Evolutionary conservation across 805 yeast genomes (phyloP).

Genomic region (Ogataea polymorpha): DNA sequence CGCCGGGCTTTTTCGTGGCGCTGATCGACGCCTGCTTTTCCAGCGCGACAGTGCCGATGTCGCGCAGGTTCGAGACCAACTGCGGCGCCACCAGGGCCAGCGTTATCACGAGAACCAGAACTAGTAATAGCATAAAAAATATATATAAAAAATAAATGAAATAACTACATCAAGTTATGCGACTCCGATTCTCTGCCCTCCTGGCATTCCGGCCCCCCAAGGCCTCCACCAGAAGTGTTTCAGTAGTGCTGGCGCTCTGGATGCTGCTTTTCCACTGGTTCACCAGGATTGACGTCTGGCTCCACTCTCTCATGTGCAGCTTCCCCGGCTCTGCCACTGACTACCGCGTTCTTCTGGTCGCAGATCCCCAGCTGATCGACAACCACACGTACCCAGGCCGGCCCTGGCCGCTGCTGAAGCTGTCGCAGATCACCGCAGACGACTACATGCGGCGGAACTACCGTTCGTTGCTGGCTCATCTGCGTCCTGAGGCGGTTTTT

Average conservation of each 20-base stretch:
- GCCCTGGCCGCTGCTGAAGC: constrained; percentile 37
- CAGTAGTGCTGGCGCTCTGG: constrained; percentile 11
- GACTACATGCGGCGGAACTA: constrained; percentile 72
- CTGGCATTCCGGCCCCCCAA: constrained; percentile 1
- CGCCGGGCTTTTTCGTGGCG: constrained; percentile 59
- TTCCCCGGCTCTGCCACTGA: constrained; percentile 5
- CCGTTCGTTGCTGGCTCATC: constrained; percentile 53
- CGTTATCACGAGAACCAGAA: constrained; percentile 6
- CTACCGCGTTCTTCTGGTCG: constrained; percentile 45
- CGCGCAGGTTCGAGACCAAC: constrained; percentile 39
- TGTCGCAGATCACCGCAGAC: constrained; percentile 68
- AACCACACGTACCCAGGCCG: constrained; percentile 81
- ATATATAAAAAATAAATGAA: neutral
- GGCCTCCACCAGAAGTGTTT: constrained; percentile 1
- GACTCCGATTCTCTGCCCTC: constrained; percentile 7
- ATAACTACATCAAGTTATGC: neutral
- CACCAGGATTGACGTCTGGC: constrained; percentile 8
- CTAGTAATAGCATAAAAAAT: neutral
- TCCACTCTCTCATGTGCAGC: constrained; percentile 8
- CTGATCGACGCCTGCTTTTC: constrained; percentile 64
- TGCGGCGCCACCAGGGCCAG: constrained; percentile 17
- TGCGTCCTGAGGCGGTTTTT: constrained; percentile 73
- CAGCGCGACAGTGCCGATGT: constrained; percentile 56
- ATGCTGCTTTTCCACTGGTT: constrained; percentile 14
- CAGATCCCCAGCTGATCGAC: constrained; percentile 95